These are phyloP conservation scores for Oropetium thomaeum DNA, from an alignment of 176 grass and related monocot genomes.

Conservation along the genomic window DNA sequence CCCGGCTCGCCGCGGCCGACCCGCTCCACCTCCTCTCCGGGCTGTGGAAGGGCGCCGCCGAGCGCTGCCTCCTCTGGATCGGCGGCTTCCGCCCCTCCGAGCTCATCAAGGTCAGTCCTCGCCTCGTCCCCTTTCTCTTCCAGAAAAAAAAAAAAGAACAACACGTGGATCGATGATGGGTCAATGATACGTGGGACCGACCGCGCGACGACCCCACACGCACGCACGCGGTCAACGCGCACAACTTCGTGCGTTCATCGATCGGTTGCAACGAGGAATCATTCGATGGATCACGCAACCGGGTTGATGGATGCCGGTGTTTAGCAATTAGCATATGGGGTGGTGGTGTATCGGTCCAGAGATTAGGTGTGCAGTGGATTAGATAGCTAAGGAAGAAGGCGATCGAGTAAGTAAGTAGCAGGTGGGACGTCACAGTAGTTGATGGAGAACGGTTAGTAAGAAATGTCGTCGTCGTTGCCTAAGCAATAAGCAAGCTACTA, in stretches of 20 bases:
- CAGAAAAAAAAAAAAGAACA: no score
- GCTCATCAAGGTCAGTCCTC: conserved; percentile 40
- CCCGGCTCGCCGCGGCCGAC: conserved; percentile 27
- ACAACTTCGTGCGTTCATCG: not conserved
- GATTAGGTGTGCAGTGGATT: conserved; percentile 34
- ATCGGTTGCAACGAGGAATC: not conserved
- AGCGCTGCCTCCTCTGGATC: conserved; percentile 64
- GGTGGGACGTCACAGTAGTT: conserved; percentile 16
- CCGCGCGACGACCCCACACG: no score
- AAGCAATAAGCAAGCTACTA: not conserved
- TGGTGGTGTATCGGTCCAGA: not conserved
- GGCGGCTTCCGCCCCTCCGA: conserved; percentile 58
- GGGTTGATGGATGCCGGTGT: not conserved
- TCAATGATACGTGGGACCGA: no score
- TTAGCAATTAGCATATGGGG: not conserved
- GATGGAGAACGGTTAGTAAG: conserved; percentile 22
- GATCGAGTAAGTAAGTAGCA: conserved; percentile 4
- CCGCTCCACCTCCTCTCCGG: conserved; percentile 67
- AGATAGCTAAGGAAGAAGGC: conserved; percentile 24
- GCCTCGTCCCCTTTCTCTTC: not conserved
- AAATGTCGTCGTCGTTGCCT: not conserved
- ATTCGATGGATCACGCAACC: no score
- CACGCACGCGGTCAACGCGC: no score
- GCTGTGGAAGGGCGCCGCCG: conserved; percentile 46
- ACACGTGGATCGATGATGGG: no score